Evolutionary conservation across 495 filamentous ascomycete species (phyloP), one percentile per base, ranked within the genome.

Genomic region (Corynascus novoguineensis): DNA sequence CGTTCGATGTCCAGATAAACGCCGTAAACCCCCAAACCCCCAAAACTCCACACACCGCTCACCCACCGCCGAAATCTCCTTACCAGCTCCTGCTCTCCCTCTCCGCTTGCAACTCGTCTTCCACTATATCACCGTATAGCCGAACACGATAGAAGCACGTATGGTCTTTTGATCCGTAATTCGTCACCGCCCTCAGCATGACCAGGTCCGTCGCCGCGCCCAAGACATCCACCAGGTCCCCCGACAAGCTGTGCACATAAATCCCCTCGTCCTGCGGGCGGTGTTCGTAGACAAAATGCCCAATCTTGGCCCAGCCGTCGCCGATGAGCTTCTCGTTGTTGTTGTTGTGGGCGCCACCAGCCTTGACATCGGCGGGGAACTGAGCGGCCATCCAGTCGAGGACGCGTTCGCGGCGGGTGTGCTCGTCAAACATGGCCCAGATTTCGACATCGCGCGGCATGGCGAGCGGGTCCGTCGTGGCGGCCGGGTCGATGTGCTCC

Each of bases 131-230:
- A 7, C 83, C 83, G 57, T 80, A 83, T 55, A 86, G 29, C 24
- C 77, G 59, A 12, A 85, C 56, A 11, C 83, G 70, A 66, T 86
- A 87, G 54, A 87, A 72, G 67, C 84, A 87, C 4, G 84, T 84
- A 55, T 78, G 78, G 27, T 81, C 76, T 21, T 53, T 52, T 1
- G 63, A 62, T 10, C 83, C 83, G 64, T 79, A 80, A 62, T 83
- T 86, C 32, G 62, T 76, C 28, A 70, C 63, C 8, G 77, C 78
- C 28, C 82, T 66, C 9, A 87, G 58, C 37, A 83, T 57, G 24
- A 84, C 53, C 12, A 71, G 64, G 28, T 71, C 65, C 19, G 73
- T 75, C 5, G 64, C 63, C 8, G 72, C 71, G 3, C 56, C 34
- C 34, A 77, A 44, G 19, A 24, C 15, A 6, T 50, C 47, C n/a